phyloP scores from a whole-genome alignment of 2,329 filamentous ascomycete species.

The Sporothrix pseudoabietina region DNA sequence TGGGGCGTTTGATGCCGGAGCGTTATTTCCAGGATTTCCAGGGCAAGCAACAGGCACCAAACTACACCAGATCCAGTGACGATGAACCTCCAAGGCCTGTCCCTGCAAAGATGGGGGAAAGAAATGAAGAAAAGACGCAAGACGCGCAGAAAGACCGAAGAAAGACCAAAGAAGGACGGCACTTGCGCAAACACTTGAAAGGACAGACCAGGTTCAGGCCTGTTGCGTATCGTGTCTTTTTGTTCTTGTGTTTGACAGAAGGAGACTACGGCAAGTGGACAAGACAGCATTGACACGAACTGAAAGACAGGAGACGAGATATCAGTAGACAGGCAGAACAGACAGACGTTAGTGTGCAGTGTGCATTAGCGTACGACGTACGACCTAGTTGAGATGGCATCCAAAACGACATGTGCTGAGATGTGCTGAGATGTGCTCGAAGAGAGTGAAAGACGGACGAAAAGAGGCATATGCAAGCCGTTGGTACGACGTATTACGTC shows the following conservation, averaged over 20 bases:
- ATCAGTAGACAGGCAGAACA: background rate
- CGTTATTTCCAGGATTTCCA: background rate
- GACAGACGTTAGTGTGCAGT: background rate
- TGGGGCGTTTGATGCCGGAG: background rate
- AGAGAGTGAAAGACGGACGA: background rate
- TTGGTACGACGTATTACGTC: background rate
- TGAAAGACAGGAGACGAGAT: background rate
- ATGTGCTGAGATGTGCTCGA: background rate
- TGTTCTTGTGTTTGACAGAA: background rate
- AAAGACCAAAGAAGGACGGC: background rate
- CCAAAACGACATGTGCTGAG: background rate
- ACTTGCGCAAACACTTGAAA: background rate
- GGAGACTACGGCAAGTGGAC: background rate
- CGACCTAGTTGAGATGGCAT: background rate
- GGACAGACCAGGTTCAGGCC: constrained; percentile 1
- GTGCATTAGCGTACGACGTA: background rate
- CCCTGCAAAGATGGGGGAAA: background rate
- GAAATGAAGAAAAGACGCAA: too few species aligned
- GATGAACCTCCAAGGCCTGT: constrained; percentile 3
- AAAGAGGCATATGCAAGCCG: background rate
- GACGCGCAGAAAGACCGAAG: background rate
- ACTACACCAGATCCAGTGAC: background rate
- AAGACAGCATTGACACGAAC: background rate
- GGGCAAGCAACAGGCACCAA: background rate
- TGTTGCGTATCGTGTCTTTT: constrained; percentile 2